Evolutionary conservation across 768 basidiomycete genomes (phyloP).

Genomic region (Termitomyces sp.): DNA sequence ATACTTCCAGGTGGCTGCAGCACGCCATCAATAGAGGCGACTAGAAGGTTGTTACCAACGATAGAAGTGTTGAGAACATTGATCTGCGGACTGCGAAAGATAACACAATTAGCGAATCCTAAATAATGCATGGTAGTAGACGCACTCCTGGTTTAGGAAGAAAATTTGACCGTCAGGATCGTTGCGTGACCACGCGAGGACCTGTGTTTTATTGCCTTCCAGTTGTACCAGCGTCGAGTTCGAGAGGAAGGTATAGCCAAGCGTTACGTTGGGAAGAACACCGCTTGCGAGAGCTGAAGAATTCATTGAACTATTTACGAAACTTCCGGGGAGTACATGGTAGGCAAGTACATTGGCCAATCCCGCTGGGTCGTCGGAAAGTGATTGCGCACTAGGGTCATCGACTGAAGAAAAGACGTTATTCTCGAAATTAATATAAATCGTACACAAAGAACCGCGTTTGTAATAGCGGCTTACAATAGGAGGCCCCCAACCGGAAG

Average conservation of each 20-base stretch:
- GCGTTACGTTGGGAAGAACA: conserved; percentile 48
- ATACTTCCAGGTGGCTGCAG: conserved; percentile 48
- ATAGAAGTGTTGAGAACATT: conserved; percentile 34
- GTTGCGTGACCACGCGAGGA: conserved; percentile 39
- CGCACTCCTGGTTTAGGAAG: conserved; percentile 46
- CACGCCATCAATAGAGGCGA: conserved; percentile 46
- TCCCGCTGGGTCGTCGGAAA: neutral
- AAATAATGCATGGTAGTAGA: neutral
- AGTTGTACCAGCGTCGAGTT: conserved; percentile 41
- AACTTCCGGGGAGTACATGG: conserved; percentile 16
- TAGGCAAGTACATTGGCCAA: conserved; percentile 14
- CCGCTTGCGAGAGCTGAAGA: conserved; percentile 27
- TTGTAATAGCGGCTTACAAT: no score
- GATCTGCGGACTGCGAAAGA: conserved; percentile 8
- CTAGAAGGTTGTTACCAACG: conserved; percentile 26
- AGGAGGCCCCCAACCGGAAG: neutral
- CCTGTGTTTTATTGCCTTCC: conserved; percentile 54
- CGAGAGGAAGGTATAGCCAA: conserved; percentile 60
- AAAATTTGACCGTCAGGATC: conserved; percentile 31
- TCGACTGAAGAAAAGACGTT: conserved; percentile 7
- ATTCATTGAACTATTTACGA: conserved; percentile 9
- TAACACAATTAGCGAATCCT: neutral
- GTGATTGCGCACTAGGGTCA: neutral
- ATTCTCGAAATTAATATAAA: neutral
- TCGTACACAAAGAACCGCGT: neutral